Percentiles rank a stretch among this genome's conserved stretches.
Conservation (phyloP, 2,329 filamentous ascomycete species). For the Stenocarpella maydis region DNA sequence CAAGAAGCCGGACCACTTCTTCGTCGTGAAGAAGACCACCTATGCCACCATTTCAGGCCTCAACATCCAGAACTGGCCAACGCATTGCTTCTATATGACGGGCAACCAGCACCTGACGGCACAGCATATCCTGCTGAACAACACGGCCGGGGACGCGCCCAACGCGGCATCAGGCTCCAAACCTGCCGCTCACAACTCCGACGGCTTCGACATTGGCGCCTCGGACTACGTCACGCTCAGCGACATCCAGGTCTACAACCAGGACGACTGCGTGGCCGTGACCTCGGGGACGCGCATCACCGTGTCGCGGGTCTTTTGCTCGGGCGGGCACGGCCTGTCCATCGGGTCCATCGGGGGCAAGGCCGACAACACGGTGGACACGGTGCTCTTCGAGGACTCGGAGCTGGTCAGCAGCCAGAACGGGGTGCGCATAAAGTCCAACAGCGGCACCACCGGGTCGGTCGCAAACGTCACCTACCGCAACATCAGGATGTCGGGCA, state of each 20-base stretch:
- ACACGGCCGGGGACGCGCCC: conserved; percentile 47
- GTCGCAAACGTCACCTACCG: conserved; percentile 50
- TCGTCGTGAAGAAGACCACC: conserved; percentile 54
- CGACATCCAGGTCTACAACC: conserved; percentile 64
- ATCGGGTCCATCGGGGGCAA: conserved; percentile 57
- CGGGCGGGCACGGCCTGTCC: conserved; percentile 53
- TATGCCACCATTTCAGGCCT: conserved; percentile 49
- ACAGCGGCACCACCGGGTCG: conserved; percentile 53
- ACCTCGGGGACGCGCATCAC: conserved; percentile 61
- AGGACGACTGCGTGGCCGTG: conserved; percentile 68
- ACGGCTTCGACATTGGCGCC: conserved; percentile 64
- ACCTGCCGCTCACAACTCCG: conserved; percentile 59
- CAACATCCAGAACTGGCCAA: conserved; percentile 52
- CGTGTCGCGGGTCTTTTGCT: conserved; percentile 54
- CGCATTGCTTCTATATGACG: conserved; percentile 53
- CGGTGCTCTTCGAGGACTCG: conserved; percentile 58
- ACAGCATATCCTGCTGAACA: conserved; percentile 49
- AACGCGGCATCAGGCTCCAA: conserved; percentile 35
- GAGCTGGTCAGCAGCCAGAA: conserved; percentile 61
- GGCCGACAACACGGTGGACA: conserved; percentile 60
- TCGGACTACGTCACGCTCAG: conserved; percentile 59
- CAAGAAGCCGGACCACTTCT: conserved; percentile 55
- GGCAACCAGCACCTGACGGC: conserved; percentile 46
- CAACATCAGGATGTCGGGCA: conserved; percentile 39
- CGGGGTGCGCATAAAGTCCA: conserved; percentile 60